Base-by-base conservation (phyloP, 2,329 filamentous ascomycete species). In the Alternaria longipes region DNA sequence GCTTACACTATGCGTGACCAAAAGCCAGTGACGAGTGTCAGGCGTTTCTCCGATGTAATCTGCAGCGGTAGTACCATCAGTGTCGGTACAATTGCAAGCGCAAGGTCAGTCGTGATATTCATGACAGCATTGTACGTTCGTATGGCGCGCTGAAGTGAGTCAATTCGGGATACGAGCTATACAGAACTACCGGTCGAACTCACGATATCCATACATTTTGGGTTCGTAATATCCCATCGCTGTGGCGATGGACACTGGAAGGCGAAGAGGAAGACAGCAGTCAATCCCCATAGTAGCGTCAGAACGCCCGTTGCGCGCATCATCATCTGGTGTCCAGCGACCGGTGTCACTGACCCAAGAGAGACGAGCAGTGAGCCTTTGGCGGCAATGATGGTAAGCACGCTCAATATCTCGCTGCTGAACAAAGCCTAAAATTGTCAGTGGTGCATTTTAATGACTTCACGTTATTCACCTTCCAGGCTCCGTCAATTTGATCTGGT, bases 31-130 rank as follows among this genome's bases (percentile, higher is more conserved):
- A 54, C 16, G 14, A 59, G 34, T 0, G 20, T 49, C 3, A 54
- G 5, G 3, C 51, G 34, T 28, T 38, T 55, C 0, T 47, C 34
- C 0, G 18, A 5, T 5, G 26, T 34, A 1, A 59, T 34, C 2
- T 59, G 50, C 2, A 59, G n/a, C 2, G 56, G 56, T 6, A 59
- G 7, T 0, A 59, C 50, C 54, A 56, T 60, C 18, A 63, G 2
- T 4, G 53, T 60, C 0, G 51, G 60, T 18, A 60, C 54, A 0
- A 8, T 11, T 1, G 51, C 52, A 0, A 63, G 60, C 1, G 59
- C 54, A 24, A 62, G 41, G 6, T 54, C 59, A 2, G 59, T 62
- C 1, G 40, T 3, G 3, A 64, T 62, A 22, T 46, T 61, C 59
- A 61, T 57, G 18, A 41, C 24, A 3, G 47, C 42, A 8, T 46